A percentile compares a stretch with the other conserved stretches of the same genome.
phyloP scores from a whole-genome alignment of 2,329 filamentous ascomycete genomes.

The Colletotrichum cordylinicola region DNA sequence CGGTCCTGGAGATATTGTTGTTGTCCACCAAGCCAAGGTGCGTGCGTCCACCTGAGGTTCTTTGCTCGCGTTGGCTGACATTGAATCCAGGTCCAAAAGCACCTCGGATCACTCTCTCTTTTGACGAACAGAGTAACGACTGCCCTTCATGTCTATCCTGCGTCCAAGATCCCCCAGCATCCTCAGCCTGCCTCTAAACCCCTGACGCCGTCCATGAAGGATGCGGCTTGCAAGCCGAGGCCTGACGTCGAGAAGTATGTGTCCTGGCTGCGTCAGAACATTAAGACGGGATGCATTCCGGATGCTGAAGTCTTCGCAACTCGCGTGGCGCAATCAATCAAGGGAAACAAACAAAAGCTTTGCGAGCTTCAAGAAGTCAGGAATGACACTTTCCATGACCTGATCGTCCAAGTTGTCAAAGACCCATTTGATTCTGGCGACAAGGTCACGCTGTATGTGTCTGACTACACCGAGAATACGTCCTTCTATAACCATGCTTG shows the following conservation, averaged over 20 bases:
- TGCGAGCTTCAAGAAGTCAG: slow-evolving; percentile 68
- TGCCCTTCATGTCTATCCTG: slow-evolving; percentile 50
- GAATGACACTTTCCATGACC: slow-evolving; percentile 65
- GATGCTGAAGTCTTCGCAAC: slow-evolving; percentile 46
- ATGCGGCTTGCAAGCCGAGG: slow-evolving; percentile 24
- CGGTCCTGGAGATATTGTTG: slow-evolving; percentile 64
- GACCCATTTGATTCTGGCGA: slow-evolving; percentile 49
- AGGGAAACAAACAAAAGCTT: slow-evolving; percentile 60
- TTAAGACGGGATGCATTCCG: slow-evolving; percentile 51
- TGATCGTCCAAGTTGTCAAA: slow-evolving; percentile 74
- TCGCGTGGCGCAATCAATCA: slow-evolving; percentile 42
- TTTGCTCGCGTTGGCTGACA: not conserved
- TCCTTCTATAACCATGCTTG: slow-evolving; percentile 60
- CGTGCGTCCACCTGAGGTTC: slow-evolving; percentile 19
- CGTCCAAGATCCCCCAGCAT: slow-evolving; percentile 42
- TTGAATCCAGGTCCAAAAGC: slow-evolving; percentile 47
- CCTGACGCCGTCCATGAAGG: slow-evolving; percentile 23
- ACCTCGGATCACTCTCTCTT: slow-evolving; percentile 42
- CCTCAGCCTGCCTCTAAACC: slow-evolving; percentile 33
- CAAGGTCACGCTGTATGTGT: slow-evolving; percentile 71
- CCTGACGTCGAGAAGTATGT: slow-evolving; percentile 46
- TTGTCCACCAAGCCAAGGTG: slow-evolving; percentile 65
- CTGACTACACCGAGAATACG: slow-evolving; percentile 81
- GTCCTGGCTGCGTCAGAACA: slow-evolving; percentile 50
- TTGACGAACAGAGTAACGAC: slow-evolving; percentile 46